Base-by-base conservation (phyloP, 805 yeast genomes). In the Wickerhamiella allomyrinae region DNA sequence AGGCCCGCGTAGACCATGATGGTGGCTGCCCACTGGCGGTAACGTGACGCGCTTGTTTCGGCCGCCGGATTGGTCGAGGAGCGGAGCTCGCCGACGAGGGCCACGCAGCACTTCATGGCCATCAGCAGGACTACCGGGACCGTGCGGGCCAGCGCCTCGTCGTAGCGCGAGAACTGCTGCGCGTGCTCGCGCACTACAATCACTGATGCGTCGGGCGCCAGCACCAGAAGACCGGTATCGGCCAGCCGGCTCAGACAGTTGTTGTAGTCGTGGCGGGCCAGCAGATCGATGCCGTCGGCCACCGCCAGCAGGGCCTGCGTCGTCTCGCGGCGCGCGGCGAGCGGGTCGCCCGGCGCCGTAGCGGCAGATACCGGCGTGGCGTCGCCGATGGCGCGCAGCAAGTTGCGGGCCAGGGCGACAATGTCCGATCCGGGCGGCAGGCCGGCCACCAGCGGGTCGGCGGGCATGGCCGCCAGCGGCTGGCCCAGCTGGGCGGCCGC, bases 1-100 rank as follows among this genome's bases (percentile, higher is more conserved):
- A 89, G 80, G 46, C 96, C 97, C 6, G 96, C 94, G 59, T 80
- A 89, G 3, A 87, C 75, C 86, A 87, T 85, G 60, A 94, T 81
- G 60, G 85, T 85, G 58, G 76, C 79, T 2, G 94, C 85, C 34
- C 49, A 43, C 39, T 39, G 44, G 7, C 50, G 45, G 45, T 51
- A 45, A 37, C 44, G 50, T 24, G 48, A 46, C 13, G 46, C 47
- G 37, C 53, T 47, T 19, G 43, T 44, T 14, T 38, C 43, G 27
- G 45, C 42, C 2, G 46, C 47, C 40, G 53, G 47, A 27, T 45
- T 44, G 40, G 49, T 29, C 42, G 51, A 44, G 22, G 50, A 41
- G 51, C 41, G 62, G 57, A 49, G 63, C 65, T 35, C 66, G 61
- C 51, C 65, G 20, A 59, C 33, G 68, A 63, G 35, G 62, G 67